Evolutionary conservation across 306 rosid species (phyloP).

Genomic region (Cicer bijugum): DNA sequence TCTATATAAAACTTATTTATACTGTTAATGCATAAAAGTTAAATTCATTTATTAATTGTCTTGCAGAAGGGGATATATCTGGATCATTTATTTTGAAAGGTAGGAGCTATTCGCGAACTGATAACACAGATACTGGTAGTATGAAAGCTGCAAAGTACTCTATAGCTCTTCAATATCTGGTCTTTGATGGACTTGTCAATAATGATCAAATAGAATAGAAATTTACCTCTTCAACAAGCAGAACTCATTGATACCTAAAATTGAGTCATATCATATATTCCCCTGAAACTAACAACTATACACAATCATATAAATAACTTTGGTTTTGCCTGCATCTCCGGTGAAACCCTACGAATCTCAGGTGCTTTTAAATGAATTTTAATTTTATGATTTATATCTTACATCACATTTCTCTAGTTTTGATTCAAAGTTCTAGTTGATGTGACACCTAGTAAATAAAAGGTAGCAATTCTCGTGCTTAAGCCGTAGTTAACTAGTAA

Average conservation of each 20-base stretch:
- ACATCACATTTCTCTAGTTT: neutral
- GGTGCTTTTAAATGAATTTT: conserved; percentile 13
- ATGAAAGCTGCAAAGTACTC: conserved; percentile 69
- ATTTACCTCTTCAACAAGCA: conserved; percentile 10
- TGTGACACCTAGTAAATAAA: neutral
- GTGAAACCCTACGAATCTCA: neutral
- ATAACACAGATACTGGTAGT: conserved; percentile 28
- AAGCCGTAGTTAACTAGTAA: neutral
- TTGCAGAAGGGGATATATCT: conserved; percentile 62
- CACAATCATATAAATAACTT: conserved; percentile 12
- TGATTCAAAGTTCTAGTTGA: neutral
- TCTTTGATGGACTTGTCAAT: conserved; percentile 57
- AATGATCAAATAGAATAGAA: conserved; percentile 46
- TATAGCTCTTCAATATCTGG: conserved; percentile 77
- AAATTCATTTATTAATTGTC: conserved; percentile 18
- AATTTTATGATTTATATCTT: conserved; percentile 15
- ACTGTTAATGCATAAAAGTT: neutral
- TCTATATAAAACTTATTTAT: neutral
- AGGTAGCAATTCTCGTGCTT: neutral
- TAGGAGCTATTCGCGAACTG: conserved; percentile 46
- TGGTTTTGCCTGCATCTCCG: neutral
- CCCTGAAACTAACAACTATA: neutral
- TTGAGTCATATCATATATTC: neutral
- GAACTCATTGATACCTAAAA: conserved; percentile 14
- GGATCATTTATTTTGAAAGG: conserved; percentile 67